Evolutionary conservation across 1,139 yeast species (phyloP), one percentile per base, ranked within the genome.

Genomic region (Hansenula sp.): DNA sequence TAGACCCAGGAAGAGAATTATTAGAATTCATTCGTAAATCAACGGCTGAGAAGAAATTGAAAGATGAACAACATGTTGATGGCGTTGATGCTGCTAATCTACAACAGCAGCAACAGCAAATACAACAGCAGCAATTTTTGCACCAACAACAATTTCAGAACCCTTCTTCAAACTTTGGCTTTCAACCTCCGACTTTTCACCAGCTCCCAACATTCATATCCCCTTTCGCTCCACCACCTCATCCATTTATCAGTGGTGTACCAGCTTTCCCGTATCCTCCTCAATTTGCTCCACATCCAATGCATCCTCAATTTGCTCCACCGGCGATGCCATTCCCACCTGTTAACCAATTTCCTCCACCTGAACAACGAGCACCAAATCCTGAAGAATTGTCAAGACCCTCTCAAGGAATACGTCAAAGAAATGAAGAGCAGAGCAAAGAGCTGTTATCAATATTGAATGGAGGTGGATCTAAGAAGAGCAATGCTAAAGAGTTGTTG

Each of bases 1-100:
- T 70, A 27, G 93, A 84, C 61, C 89, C 90, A 4, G 93, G 93
- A 25, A 79, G 93, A 70, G 93, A 82, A 46, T 63, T 85, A 48
- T 71, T 85, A 54, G 79, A 83, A 51, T 74, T 53, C 43, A 49
- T 54, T 44, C 49, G 54, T 47, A 41, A 49, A 38, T 49, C 59
- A 11, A 51, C 59, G n/a, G 52, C 50, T 27, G 49, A 48, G 29
- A 52, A 54, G 40, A 48, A 52, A 35, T 15, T 47, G 36, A 44
- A 53, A 33, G 52, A 50, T n/a, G 47, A 52, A 25, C 50, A 50
- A 31, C 41, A 42, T 24, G 42, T 39, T 27, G 38, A 10, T 25
- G 16, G 27, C 4, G 8, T 17, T 2, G 13, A 4, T 17, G 24
- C 38, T 16, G 27, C 32, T n/a, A 36, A 19, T n/a, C n/a, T 36